Base-by-base conservation (phyloP, 371 early-diverging fungal genomes). In the Polyrhizophydium stewartii region DNA sequence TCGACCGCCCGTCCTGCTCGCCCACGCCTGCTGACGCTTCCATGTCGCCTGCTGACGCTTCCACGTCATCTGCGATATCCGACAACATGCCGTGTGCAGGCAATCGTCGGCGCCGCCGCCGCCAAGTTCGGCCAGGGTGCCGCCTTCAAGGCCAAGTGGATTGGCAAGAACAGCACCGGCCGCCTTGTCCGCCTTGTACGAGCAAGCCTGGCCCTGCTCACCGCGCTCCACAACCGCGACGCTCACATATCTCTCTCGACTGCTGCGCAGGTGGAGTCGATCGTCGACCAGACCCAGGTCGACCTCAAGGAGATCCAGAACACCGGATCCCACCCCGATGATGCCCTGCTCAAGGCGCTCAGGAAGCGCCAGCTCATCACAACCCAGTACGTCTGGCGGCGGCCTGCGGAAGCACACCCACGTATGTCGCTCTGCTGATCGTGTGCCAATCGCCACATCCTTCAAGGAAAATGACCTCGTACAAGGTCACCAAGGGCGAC, bases 141-240 rank as follows among this genome's bases (percentile, higher is more conserved):
- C 70, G 95, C 95, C 35, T 89, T 97, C 79, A 91, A 92, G 76
- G 92, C 94, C 85, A 95, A 93, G 77, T 97, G 98, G 98, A 88
- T 97, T 69, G 82, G 84, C 62, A 95, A 95, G 78, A 83, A 83
- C 56, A 89, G 86, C 13, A 69, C 67, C 61, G 89, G 84, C 58
- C 62, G 62, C 21, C 59, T 84, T 21, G 71, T 75, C 2, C 76
- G 89, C 59, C 77, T 87, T 28, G 76, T 72, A 58, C n/a, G 65
- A n/a, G n/a, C n/a, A n/a, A n/a, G n/a, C n/a, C n/a, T n/a, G n/a
- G n/a, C n/a, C n/a, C n/a, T n/a, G n/a, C n/a, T n/a, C n/a, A n/a
- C n/a, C n/a, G n/a, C n/a, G n/a, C n/a, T n/a, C n/a, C n/a, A n/a
- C n/a, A n/a, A n/a, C n/a, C n/a, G n/a, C n/a, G n/a, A n/a, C n/a